Conservation (phyloP, 495 filamentous ascomycete genomes). For the Xylaria intraflava region DNA sequence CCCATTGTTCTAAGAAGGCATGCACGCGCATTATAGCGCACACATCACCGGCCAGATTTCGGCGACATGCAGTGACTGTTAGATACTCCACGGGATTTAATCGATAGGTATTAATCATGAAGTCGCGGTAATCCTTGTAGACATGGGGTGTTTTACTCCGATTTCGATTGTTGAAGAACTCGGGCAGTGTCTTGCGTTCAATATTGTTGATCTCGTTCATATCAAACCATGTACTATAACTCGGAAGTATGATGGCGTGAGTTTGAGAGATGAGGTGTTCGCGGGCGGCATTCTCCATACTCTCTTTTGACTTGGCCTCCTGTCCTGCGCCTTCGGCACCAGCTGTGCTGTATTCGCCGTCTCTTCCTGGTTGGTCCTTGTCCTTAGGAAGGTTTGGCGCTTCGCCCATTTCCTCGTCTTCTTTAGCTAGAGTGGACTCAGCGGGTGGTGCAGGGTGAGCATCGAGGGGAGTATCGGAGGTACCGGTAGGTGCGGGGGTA, state of each 20-base stretch:
- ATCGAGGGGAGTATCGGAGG: conserved; percentile 80
- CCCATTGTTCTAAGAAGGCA: conserved; percentile 98
- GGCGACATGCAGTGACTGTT: conserved; percentile 92
- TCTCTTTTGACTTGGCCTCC: conserved; percentile 61
- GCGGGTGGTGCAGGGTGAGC: conserved; percentile 70
- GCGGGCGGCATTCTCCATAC: conserved; percentile 74
- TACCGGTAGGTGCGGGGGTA: conserved; percentile 45
- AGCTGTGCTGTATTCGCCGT: conserved; percentile 43
- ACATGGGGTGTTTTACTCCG: conserved; percentile 96
- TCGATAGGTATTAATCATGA: conserved; percentile 99
- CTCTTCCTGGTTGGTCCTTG: conserved; percentile 21
- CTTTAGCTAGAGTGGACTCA: conserved; percentile 53
- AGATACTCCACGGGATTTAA: conserved; percentile 93
- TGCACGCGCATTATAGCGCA: conserved; percentile 99
- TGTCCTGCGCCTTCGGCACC: conserved; percentile 32
- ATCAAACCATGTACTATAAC: conserved; percentile 97
- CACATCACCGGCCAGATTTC: conserved; percentile 94
- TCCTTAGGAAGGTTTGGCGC: conserved; percentile 54
- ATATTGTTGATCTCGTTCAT: conserved; percentile 85
- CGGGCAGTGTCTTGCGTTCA: conserved; percentile 85
- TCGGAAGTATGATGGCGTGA: conserved; percentile 89
- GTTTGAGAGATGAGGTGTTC: conserved; percentile 88
- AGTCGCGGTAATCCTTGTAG: conserved; percentile 97
- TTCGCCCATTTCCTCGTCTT: conserved; percentile 86
- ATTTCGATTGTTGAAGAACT: conserved; percentile 97